These are phyloP conservation scores for Kalmusia sp. DNA, from an alignment of 2,329 filamentous ascomycete species.

Conservation along the genomic window DNA sequence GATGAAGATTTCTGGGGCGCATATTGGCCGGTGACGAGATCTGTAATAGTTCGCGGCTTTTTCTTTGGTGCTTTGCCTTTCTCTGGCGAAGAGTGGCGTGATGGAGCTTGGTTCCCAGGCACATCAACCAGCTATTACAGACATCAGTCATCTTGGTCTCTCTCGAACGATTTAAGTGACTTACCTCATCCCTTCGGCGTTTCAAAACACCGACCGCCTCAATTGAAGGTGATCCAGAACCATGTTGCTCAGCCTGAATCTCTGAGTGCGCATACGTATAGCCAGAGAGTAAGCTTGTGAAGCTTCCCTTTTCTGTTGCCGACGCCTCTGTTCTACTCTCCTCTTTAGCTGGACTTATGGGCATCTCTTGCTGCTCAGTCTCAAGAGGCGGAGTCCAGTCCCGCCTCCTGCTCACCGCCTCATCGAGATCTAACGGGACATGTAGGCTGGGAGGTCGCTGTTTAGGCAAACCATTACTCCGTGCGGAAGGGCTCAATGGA, in stretches of 20 bases:
- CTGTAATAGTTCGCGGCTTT: slow-evolving; percentile 49
- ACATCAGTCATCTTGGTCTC: background rate
- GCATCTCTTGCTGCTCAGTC: slow-evolving; percentile 21
- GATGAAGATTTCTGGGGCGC: slow-evolving; percentile 13
- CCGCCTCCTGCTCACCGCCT: slow-evolving; percentile 36
- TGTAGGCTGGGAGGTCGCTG: slow-evolving; percentile 15
- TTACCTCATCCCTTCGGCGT: slow-evolving; percentile 38
- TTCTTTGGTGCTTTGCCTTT: slow-evolving; percentile 47
- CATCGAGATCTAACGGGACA: slow-evolving; percentile 32
- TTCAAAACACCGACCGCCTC: slow-evolving; percentile 26
- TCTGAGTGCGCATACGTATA: slow-evolving; percentile 34
- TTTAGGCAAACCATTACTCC: slow-evolving; percentile 19
- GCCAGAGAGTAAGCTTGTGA: slow-evolving; percentile 35
- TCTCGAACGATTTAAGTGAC: background rate
- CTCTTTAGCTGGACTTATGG: slow-evolving; percentile 29
- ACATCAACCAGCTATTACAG: slow-evolving; percentile 33
- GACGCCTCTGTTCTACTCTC: slow-evolving; percentile 26
- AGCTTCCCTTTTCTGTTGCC: slow-evolving; percentile 18
- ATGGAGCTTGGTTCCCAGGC: slow-evolving; percentile 27
- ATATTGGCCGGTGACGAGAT: slow-evolving; percentile 46
- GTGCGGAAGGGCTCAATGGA: slow-evolving; percentile 27
- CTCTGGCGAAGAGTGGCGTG: slow-evolving; percentile 33
- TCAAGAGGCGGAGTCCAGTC: slow-evolving; percentile 48
- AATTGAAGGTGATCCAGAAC: slow-evolving; percentile 5
- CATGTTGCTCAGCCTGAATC: background rate